Evolutionary conservation across 2,329 filamentous ascomycete genomes (phyloP).

Genomic region (Fusarium sp.): DNA sequence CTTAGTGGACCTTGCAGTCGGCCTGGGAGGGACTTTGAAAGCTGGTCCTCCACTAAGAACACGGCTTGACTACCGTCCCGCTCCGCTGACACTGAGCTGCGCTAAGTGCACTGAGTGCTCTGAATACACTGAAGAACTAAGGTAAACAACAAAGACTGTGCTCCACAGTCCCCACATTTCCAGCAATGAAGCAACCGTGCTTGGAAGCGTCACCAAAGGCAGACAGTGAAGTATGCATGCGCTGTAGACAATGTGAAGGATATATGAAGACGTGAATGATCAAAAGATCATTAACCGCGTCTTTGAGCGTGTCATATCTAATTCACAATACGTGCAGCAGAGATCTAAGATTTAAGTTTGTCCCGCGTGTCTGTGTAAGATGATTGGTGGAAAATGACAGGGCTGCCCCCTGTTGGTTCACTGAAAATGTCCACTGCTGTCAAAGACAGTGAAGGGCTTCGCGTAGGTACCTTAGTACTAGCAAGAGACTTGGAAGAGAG

Average conservation of each 20-base stretch:
- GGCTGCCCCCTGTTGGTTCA: too few species aligned
- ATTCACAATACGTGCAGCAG: fast-evolving
- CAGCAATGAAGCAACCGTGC: neutral
- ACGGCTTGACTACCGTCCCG: too few species aligned
- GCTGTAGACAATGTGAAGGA: fast-evolving
- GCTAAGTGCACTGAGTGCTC: neutral
- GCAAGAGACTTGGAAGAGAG: too few species aligned
- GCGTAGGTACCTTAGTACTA: too few species aligned
- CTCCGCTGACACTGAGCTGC: too few species aligned
- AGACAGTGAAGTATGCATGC: neutral
- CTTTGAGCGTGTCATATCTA: fast-evolving
- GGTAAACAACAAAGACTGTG: neutral
- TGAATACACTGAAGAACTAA: neutral
- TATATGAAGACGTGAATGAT: fast-evolving
- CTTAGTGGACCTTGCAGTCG: too few species aligned
- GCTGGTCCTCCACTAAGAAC: too few species aligned
- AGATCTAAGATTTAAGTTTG: fast-evolving
- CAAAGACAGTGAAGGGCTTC: neutral
- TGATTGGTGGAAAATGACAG: neutral
- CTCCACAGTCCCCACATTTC: neutral
- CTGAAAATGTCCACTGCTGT: neutral
- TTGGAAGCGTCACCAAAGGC: fast-evolving
- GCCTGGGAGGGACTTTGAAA: too few species aligned
- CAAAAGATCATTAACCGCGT: fast-evolving
- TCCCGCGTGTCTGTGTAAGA: neutral